Base-by-base conservation (phyloP, 768 basidiomycete species). In the Kwoniella botswanensis region DNA sequence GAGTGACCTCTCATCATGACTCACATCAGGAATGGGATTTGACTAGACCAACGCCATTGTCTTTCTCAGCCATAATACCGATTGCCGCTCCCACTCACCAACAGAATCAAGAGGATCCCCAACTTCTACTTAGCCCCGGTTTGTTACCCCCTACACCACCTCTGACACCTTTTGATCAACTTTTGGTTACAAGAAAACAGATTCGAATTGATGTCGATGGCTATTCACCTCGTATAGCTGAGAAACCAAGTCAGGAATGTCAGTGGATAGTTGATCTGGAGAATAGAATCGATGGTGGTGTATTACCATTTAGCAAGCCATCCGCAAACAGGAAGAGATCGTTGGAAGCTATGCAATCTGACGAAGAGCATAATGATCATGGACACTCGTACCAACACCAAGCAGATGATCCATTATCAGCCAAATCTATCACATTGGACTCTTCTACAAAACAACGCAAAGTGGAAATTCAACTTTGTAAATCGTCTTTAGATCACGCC, bases 401-500 rank as follows among this genome's bases (percentile, higher is more conserved):
- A n/a, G 54, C 11, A 18, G 4, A 13, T 18, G 41, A 65, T 13
- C 3, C 26, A 9, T 35, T 56, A 13, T 10, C 55, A 9, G 55
- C 54, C 35, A 12, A 42, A 7, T 55, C 64, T 10, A 65, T 65
- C 64, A 15, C 41, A 2, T 53, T 65, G 3, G 35, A 56, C 22
- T 18, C 52, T 29, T 0, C 5, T 1, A 46, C 17, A 4, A 18
- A 22, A 4, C 2, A 9, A 12, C 55, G 0, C 4, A 61, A 61
- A 12, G 42, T 46, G 18, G 24, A 57, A 9, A 35, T 67, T 7
- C 68, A 65, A 42, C 43, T 70, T 74, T 81, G 81, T 43, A 87
- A 87, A 72, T 83, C 85, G 29, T 88, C 90, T 70, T 86, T 98
- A 46, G 79, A 75, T 21, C 77, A 82, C 29, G 90, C 91, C 26